Evolutionary conservation across 2,329 filamentous ascomycete genomes (phyloP), one percentile per base, ranked within the genome.

Genomic region (Ceratocystiopsis minuta): DNA sequence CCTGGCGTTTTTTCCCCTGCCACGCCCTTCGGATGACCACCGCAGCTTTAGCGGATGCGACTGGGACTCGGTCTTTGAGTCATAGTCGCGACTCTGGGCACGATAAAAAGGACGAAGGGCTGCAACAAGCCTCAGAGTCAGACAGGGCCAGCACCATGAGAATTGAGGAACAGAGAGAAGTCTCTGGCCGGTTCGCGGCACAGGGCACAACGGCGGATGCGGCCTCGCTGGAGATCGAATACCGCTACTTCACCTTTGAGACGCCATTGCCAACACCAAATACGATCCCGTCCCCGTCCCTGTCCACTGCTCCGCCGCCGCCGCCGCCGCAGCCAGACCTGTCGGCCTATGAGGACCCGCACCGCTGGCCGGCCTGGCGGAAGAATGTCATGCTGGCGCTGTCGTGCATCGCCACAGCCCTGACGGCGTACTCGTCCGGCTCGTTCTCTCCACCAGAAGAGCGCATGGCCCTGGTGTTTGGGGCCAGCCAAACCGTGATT

Each of bases 391-490:
- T 82, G 50, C 73, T 88, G 10, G 70, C 68, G 52, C 66, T 94
- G 13, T 83, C 80, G 10, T 92, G 81, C 55, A 58, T 75, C 7
- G 83, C 82, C 1, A 92, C 85, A 0, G 68, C 75, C 16, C 60
- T 87, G 40, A 83, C 85, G 0, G 85, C 84, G 7, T 92, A 87
- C 56, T 72, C 80, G 0, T 81, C 86, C 0, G 86, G 86, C 3
- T 72, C 83, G 3, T 90, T 90, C 57, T 80, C 78, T 7, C 78
- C 84, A 0, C 73, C 81, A 0, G 63, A 76, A 0, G 57, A 58
- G 6, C 69, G 81, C 41, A 76, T 94, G 65, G 69, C 68, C 1
- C 56, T 61, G 2, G 71, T 81, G 52, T 83, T 82, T 60, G 57
- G 69, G 4, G 65, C 83, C 1, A 78, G 75, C 34, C 66, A 80